Percentiles rank a stretch among this genome's conserved stretches.
Conservation (phyloP, 192 early-diverging fungal genomes). For the Backusella tarrabulga region DNA sequence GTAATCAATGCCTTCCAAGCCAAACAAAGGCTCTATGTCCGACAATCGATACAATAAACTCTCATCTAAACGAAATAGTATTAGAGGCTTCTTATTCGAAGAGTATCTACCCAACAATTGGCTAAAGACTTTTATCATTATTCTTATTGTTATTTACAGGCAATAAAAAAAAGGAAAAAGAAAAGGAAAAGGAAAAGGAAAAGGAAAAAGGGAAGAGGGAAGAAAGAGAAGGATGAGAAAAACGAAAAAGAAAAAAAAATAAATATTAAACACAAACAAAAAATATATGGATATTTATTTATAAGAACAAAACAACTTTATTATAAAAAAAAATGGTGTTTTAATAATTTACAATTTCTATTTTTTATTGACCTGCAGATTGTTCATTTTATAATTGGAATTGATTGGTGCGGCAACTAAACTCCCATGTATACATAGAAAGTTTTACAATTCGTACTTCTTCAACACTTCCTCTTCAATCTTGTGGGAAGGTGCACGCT, state of each 20-base stretch:
- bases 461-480: slow-evolving; percentile 54
- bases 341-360: slow-evolving; percentile 6
- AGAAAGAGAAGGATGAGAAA: neutral
- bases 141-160: neutral
- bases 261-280: neutral
- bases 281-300: neutral
- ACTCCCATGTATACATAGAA: neutral
- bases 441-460: slow-evolving; percentile 33
- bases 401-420: neutral
- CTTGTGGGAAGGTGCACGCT: slow-evolving; percentile 47
- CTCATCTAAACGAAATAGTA: slow-evolving; percentile 14
- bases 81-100: neutral
- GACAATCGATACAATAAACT: slow-evolving; percentile 10
- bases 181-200: neutral
- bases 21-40: slow-evolving; percentile 1
- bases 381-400: neutral
- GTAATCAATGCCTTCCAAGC: neutral
- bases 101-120: slow-evolving; percentile 16
- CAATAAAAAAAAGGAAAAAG: neutral
- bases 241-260: neutral
- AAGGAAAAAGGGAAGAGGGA: neutral
- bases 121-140: slow-evolving; percentile 11
- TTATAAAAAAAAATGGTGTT: neutral
- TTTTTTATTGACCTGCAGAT: slow-evolving; percentile 4
- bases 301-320: neutral